Conservation (phyloP, 805 yeast genomes). For the Wickerhamiella kazuoi region DNA sequence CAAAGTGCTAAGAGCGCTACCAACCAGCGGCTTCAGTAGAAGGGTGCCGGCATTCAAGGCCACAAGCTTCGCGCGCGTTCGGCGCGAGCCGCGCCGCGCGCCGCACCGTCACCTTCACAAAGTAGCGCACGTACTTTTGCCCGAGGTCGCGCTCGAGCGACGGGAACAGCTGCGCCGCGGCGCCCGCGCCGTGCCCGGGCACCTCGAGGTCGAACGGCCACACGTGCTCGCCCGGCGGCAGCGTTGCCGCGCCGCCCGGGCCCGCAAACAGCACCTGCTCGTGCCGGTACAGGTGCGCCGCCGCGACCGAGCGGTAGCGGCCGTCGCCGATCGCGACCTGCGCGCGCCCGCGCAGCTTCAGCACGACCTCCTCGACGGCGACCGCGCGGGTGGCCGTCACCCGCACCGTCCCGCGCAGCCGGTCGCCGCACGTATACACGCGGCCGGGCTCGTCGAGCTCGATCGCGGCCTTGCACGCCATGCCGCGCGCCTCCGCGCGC, state of each 20-base stretch:
- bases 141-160: slow-evolving; percentile 1
- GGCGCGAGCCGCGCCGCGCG: slow-evolving; percentile 2
- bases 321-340: slow-evolving; percentile 6
- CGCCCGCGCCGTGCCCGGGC: slow-evolving; percentile 3
- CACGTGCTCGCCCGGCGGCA: slow-evolving; percentile 2
- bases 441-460: not conserved
- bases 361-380: slow-evolving; percentile 3
- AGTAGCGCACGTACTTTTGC: slow-evolving; percentile 3
- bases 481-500: too few relatives aligned
- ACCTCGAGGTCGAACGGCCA: slow-evolving; percentile 3
- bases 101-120: slow-evolving; percentile 3
- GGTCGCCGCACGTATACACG: slow-evolving; percentile 3
- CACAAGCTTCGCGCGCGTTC: too few relatives aligned
- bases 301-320: slow-evolving; percentile 3
- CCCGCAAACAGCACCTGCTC: slow-evolving; percentile 3
- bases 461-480: slow-evolving; percentile 1
- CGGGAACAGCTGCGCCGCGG: slow-evolving; percentile 1
- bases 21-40: too few relatives aligned
- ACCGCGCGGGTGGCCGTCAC: not conserved
- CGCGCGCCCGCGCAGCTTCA: slow-evolving; percentile 3
- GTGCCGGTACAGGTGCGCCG: slow-evolving; percentile 1
- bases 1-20: too few relatives aligned
- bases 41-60: too few relatives aligned
- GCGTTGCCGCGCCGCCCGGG: slow-evolving; percentile 1
- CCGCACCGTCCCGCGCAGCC: not conserved